Percentiles rank a stretch among this genome's conserved stretches.
These are phyloP conservation scores for Ceratocystis cubensis DNA, from an alignment of 2,329 filamentous ascomycete genomes.

Conservation along the genomic window DNA sequence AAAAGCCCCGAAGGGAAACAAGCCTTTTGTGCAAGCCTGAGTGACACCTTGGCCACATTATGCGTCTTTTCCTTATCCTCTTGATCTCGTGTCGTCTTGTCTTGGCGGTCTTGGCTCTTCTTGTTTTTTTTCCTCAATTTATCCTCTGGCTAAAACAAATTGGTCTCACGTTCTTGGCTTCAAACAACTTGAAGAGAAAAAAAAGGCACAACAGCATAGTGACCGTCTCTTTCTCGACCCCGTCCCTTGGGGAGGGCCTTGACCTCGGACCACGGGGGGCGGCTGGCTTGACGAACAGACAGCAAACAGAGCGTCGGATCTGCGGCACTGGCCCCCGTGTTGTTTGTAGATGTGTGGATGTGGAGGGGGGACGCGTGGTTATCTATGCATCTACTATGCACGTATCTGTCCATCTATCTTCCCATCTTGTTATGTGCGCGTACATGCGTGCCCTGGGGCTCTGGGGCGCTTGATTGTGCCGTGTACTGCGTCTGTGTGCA, in stretches of 20 bases:
- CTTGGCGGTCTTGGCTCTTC: slow-evolving; percentile 1
- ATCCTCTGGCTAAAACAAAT: neutral
- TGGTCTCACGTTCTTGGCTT: too few species aligned
- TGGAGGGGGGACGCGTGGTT: neutral
- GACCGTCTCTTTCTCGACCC: too few species aligned
- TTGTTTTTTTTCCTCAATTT: neutral
- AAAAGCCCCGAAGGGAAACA: neutral
- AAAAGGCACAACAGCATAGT: too few species aligned
- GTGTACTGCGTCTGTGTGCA: neutral
- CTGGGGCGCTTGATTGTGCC: neutral
- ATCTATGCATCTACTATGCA: neutral
- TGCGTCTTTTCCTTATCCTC: neutral
- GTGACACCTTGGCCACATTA: slow-evolving; percentile 4
- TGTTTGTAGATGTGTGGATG: neutral
- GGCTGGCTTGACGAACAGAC: too few species aligned
- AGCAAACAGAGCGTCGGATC: too few species aligned
- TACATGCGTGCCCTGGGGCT: neutral
- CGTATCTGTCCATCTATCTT: neutral
- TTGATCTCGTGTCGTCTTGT: neutral
- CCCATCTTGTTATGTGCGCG: neutral
- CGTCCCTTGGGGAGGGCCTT: too few species aligned
- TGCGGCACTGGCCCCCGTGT: neutral
- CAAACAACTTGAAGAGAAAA: too few species aligned
- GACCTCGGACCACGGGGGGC: too few species aligned
- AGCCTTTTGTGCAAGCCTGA: slow-evolving; percentile 5